These are phyloP conservation scores for Diaporthe sp. DNA, from an alignment of 2,329 filamentous ascomycete species.

Conservation along the genomic window DNA sequence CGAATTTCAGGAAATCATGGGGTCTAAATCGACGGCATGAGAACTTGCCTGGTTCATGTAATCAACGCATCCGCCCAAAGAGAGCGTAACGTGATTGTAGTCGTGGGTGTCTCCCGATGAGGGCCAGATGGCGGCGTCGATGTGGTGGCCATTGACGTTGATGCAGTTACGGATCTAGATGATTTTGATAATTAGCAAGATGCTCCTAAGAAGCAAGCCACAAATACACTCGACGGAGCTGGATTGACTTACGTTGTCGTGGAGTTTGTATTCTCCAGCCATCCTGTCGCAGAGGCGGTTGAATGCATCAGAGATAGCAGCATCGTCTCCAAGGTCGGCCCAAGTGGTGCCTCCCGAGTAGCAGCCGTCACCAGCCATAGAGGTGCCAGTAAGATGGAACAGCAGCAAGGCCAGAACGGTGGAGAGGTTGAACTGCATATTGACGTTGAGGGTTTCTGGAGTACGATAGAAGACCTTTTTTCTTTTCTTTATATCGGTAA, in stretches of 20 bases:
- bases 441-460: not conserved
- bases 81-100: not conserved
- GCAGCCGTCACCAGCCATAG: not conserved
- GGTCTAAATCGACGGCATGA: not conserved
- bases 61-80: not conserved
- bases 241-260: not conserved
- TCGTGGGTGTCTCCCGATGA: not conserved
- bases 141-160: not conserved
- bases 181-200: not conserved
- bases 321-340: not conserved
- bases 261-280: not conserved
- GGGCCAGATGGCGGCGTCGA: not conserved
- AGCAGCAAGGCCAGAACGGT: not conserved
- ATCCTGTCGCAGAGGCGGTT: not conserved
- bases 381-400: not conserved
- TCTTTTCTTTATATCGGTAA: not conserved
- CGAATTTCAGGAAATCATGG: not conserved
- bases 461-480: not conserved
- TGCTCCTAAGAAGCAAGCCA: not conserved
- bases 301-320: not conserved
- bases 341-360: not conserved
- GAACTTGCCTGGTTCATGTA: not conserved
- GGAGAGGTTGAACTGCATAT: not conserved
- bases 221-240: not conserved
- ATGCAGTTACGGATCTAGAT: not conserved